These are phyloP conservation scores for Lunularia cruciata DNA, from an alignment of 225 moss, liverwort and hornwort genomes.

Conservation along the genomic window DNA sequence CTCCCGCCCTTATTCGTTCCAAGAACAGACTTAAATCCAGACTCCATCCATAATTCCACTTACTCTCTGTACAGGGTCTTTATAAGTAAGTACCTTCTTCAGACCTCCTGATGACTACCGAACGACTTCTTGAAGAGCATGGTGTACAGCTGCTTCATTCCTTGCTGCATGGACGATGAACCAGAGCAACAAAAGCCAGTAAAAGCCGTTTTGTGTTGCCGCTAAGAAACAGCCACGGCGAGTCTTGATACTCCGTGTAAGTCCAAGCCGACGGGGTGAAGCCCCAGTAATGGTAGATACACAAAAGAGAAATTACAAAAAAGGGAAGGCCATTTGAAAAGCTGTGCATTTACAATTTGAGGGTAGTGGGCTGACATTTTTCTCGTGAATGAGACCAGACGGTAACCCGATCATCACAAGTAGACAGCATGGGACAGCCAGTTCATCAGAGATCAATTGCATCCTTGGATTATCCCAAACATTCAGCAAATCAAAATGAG, in stretches of 20 bases:
- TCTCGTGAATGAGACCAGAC: slow-evolving; percentile 14
- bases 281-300: too few relatives aligned
- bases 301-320: slow-evolving; percentile 13
- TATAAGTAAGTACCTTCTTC: not conserved
- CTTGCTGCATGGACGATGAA: not conserved
- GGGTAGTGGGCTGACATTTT: slow-evolving; percentile 23
- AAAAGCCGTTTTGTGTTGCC: too few relatives aligned
- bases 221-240: too few relatives aligned
- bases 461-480: slow-evolving; percentile 14
- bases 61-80: not conserved
- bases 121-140: not conserved
- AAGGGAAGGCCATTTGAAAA: slow-evolving; percentile 13
- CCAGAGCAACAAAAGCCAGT: too few relatives aligned
- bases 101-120: not conserved
- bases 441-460: slow-evolving; percentile 14
- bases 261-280: too few relatives aligned
- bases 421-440: slow-evolving; percentile 24
- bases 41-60: not conserved
- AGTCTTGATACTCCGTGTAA: too few relatives aligned
- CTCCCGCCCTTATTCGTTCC: too few relatives aligned
- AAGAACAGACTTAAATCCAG: too few relatives aligned
- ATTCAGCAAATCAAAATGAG: slow-evolving; percentile 18
- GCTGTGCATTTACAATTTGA: slow-evolving; percentile 33
- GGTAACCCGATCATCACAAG: slow-evolving; percentile 16
- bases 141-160: not conserved